Evolutionary conservation across 768 basidiomycete genomes (phyloP), one percentile per base, ranked within the genome.

Genomic region (Inosperma sp.): DNA sequence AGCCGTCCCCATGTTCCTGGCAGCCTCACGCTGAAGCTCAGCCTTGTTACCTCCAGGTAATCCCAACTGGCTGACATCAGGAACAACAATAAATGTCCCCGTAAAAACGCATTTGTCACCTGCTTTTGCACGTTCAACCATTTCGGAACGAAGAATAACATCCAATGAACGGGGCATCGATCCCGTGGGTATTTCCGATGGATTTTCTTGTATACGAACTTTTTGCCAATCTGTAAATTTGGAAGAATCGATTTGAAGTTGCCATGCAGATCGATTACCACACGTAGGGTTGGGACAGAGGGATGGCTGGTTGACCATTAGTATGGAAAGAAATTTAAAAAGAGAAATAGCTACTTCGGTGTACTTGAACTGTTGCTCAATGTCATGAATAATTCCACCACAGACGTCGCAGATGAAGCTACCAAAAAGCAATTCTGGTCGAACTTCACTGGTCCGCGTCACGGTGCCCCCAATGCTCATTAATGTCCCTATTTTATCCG

Each of bases 211-310:
- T 37, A 99, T 97, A 36, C 96, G 84, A 41, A 98, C 93, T 68
- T 97, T 97, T 68, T 99, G 96, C 96, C 96, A 98, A 65, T 99
- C 96, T 1, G 92, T 90, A 65, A 99, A 99, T 66, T 92, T 94
- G 23, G 91, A 94, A 47, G 86, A 84, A 65, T 98, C 95, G 51
- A 98, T 92, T 64, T 94, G 90, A 34, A 99, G 80, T 62, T 93
- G 85, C 94, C 94, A 99, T 26, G 81, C 86, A 14, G 72, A 69
- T 25, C 93, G 82, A 67, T 98, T 98, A 25, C 89, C 87, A 62
- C 96, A 99, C 1, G 88, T 88, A 16, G 88, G 84, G 62, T 99
- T 99, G 14, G 91, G 96, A 64, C 96, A 99, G 35, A 97, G 72
- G 45, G 82, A 82, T 9, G 96, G 96, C 92, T 98, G 54, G 8